These are phyloP conservation scores for Gracilaria vermiculophylla DNA, from an alignment of 23 red algal genomes.

Conservation along the genomic window DNA sequence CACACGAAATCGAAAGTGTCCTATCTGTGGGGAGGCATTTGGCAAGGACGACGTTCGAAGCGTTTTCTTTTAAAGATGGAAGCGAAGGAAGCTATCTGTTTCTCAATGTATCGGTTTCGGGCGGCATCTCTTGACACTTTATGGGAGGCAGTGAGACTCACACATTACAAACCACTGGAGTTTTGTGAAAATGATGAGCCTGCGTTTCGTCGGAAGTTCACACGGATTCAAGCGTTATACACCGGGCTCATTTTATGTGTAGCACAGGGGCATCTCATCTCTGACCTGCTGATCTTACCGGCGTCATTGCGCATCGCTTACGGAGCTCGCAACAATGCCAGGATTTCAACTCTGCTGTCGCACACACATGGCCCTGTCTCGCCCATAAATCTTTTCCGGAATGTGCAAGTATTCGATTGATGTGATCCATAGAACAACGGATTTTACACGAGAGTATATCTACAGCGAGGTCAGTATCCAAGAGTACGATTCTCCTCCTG, in stretches of 20 bases:
- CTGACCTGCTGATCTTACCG: slow-evolving; percentile 14
- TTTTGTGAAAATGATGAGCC: not conserved
- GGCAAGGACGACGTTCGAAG: slow-evolving; percentile 78
- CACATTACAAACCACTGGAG: not conserved
- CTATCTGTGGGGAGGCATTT: slow-evolving; percentile 87
- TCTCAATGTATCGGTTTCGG: not conserved
- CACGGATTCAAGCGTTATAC: not conserved
- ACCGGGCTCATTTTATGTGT: not conserved
- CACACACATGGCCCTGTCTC: not conserved
- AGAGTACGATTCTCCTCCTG: no score
- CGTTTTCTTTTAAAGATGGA: slow-evolving; percentile 79
- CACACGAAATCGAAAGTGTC: slow-evolving; percentile 94
- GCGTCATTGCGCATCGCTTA: not conserved
- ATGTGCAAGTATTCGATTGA: no score
- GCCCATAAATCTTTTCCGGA: not conserved
- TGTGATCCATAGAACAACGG: no score
- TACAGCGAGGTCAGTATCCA: no score
- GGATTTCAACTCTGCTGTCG: not conserved
- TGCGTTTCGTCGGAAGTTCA: slow-evolving; percentile 17
- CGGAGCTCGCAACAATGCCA: not conserved
- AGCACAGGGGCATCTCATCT: not conserved
- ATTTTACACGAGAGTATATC: no score
- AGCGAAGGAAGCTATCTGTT: not conserved
- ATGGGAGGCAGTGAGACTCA: not conserved
- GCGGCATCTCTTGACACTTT: not conserved